These are phyloP conservation scores for Sarocladiaceae sp. DNA, from an alignment of 2,329 filamentous ascomycete genomes.

Conservation along the genomic window DNA sequence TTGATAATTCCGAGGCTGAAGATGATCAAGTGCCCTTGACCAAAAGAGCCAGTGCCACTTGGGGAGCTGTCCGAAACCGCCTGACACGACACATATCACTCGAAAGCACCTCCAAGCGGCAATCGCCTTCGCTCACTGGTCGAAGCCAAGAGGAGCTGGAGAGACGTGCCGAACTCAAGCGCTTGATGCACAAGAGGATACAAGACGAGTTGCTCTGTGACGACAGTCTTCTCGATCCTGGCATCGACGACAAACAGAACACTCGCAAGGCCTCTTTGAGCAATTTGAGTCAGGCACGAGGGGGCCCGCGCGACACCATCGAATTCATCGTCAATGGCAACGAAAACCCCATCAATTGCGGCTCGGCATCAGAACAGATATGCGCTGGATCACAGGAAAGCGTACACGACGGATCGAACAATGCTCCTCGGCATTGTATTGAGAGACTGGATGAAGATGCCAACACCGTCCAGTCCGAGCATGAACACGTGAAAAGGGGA, in stretches of 20 bases:
- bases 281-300: constrained; percentile 24
- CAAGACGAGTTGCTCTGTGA: constrained; percentile 52
- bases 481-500: too few relatives aligned
- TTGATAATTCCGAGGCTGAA: constrained; percentile 38
- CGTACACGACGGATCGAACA: too few relatives aligned
- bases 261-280: constrained; percentile 21
- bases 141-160: constrained; percentile 49
- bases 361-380: neutral
- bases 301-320: constrained; percentile 45
- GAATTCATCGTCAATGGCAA: constrained; percentile 22
- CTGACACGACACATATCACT: constrained; percentile 43
- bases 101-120: constrained; percentile 34
- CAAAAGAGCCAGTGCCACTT: constrained; percentile 31
- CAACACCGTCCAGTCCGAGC: too few relatives aligned
- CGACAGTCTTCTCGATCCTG: constrained; percentile 28
- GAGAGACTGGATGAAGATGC: too few relatives aligned
- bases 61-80: constrained; percentile 41
- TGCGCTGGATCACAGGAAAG: too few relatives aligned
- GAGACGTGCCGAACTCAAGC: constrained; percentile 51
- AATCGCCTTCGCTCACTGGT: constrained; percentile 36
- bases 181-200: constrained; percentile 53
- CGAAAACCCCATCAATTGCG: neutral
- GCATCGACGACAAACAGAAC: constrained; percentile 20
- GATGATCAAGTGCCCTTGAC: constrained; percentile 20
- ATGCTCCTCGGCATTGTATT: too few relatives aligned